Evolutionary conservation across 352 stramenopile species (phyloP).

Genomic region (Globisporangium spiculum): DNA sequence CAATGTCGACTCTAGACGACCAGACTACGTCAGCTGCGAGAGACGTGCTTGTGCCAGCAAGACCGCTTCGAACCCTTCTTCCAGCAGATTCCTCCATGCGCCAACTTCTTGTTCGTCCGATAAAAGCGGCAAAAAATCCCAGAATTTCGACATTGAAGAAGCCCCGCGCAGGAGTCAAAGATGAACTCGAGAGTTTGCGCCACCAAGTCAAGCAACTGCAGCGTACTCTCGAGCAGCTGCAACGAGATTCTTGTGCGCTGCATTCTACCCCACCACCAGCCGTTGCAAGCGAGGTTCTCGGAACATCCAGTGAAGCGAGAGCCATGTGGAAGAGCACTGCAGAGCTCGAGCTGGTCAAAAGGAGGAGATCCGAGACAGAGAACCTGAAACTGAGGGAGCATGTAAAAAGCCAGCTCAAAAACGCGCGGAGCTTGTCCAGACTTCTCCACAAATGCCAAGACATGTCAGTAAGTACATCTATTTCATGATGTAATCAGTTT

Average conservation of each 20-base stretch:
- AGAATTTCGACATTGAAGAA: background rate
- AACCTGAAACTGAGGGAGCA: background rate
- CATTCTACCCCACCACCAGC: background rate
- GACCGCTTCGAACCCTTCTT: slow-evolving; percentile 2
- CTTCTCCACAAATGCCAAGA: background rate
- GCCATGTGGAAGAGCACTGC: background rate
- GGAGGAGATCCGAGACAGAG: background rate
- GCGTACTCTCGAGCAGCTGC: background rate
- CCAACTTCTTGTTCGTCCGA: background rate
- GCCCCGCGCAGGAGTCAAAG: background rate
- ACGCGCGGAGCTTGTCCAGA: background rate
- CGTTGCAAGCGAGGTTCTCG: background rate
- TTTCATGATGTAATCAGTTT: background rate
- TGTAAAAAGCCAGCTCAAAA: background rate
- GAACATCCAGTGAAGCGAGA: background rate
- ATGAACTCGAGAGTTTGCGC: background rate
- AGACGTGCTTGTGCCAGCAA: background rate
- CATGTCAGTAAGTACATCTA: background rate
- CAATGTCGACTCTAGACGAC: too few species aligned
- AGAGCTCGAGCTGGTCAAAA: background rate
- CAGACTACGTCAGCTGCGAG: background rate
- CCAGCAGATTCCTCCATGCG: background rate
- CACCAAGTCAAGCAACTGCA: background rate
- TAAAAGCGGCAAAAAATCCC: background rate
- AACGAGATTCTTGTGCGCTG: background rate